These are phyloP conservation scores for Solioccasus polychromus DNA, from an alignment of 768 basidiomycete genomes.

Conservation along the genomic window DNA sequence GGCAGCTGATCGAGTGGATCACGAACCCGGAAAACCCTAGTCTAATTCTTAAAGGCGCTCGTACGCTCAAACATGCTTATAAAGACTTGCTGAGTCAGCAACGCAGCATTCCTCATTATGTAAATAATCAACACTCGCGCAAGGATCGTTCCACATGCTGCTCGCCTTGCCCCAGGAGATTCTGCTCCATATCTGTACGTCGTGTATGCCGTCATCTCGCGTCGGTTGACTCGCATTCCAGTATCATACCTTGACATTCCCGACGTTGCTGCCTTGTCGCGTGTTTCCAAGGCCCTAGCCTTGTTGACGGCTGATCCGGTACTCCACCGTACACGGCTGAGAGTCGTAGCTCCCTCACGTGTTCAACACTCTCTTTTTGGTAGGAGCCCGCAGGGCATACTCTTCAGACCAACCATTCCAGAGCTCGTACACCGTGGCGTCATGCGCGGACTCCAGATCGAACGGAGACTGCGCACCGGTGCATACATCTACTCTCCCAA, in stretches of 20 bases:
- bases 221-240: conserved; percentile 22
- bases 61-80: conserved; percentile 3
- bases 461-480: conserved; percentile 64
- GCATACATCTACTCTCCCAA: conserved; percentile 60
- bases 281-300: conserved; percentile 45
- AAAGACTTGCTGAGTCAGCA: conserved; percentile 16
- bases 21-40: too few species aligned
- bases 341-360: conserved; percentile 63
- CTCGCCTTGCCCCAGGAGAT: conserved; percentile 54
- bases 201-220: neutral
- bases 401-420: conserved; percentile 59
- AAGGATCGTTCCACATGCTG: conserved; percentile 8
- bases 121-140: too few species aligned
- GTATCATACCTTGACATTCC: conserved; percentile 75
- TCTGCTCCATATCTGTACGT: conserved; percentile 56
- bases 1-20: conserved; percentile 1
- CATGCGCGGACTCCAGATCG: conserved; percentile 64
- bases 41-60: too few species aligned
- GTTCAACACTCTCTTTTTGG: conserved; percentile 65
- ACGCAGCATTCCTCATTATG: neutral
- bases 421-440: conserved; percentile 71
- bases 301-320: conserved; percentile 58
- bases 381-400: conserved; percentile 49
- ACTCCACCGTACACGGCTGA: conserved; percentile 59
- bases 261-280: conserved; percentile 56